Conservation (phyloP, 2,329 filamentous ascomycete genomes). For the Xylaria sp. region DNA sequence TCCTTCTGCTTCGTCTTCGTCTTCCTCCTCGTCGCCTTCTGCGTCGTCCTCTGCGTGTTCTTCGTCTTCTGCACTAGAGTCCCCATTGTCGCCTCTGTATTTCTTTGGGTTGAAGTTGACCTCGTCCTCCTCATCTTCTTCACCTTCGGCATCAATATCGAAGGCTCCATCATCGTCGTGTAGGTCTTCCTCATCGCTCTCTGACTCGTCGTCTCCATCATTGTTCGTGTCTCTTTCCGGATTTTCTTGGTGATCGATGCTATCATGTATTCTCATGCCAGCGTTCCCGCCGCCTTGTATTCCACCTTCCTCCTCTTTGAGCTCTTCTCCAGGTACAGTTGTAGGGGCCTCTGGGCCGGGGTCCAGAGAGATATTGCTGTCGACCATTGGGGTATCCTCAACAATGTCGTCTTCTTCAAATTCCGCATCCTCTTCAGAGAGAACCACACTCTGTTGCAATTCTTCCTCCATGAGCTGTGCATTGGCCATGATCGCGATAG, state of each 20-base stretch:
- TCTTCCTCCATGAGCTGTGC: constrained; percentile 63
- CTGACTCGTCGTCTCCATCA: constrained; percentile 33
- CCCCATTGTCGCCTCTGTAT: constrained; percentile 32
- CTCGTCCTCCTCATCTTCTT: constrained; percentile 48
- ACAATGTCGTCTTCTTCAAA: constrained; percentile 46
- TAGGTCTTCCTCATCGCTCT: constrained; percentile 41
- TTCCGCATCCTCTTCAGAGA: constrained; percentile 54
- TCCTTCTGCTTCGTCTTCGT: constrained; percentile 58
- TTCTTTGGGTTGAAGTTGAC: constrained; percentile 11
- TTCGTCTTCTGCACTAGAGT: constrained; percentile 43
- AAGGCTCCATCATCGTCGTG: constrained; percentile 45
- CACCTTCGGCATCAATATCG: constrained; percentile 51
- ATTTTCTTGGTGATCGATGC: constrained; percentile 6
- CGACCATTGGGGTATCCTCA: constrained; percentile 40
- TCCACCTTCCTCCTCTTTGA: constrained; percentile 34
- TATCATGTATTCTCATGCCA: constrained; percentile 33
- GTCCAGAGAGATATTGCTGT: constrained; percentile 27
- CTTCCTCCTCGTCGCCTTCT: constrained; percentile 38
- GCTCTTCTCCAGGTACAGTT: constrained; percentile 17
- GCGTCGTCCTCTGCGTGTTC: constrained; percentile 34
- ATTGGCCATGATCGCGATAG: constrained; percentile 50
- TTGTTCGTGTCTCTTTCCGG: constrained; percentile 38
- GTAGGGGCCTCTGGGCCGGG: constrained; percentile 11
- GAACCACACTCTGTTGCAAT: constrained; percentile 60
- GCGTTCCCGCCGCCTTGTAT: constrained; percentile 33